Percentiles rank a stretch among this genome's conserved stretches.
phyloP scores from a whole-genome alignment of 192 early-diverging fungal species.

The Dissophora globulifera region DNA sequence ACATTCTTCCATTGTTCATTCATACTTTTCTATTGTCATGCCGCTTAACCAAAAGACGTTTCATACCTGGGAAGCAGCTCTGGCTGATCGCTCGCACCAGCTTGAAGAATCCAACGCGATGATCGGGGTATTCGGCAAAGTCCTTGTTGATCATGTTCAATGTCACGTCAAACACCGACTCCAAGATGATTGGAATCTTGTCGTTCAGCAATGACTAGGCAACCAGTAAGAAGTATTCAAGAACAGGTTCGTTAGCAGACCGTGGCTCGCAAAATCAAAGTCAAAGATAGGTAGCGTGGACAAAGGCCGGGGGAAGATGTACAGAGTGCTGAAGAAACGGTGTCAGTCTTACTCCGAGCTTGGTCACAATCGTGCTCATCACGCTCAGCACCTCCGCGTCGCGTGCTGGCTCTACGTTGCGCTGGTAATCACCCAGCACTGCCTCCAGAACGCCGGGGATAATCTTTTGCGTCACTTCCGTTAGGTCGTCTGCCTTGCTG shows the following conservation, averaged over 20 bases:
- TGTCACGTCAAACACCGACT: constrained; percentile 96
- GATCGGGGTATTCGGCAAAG: constrained; percentile 97
- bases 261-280: no score
- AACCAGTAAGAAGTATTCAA: no score
- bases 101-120: constrained; percentile 94
- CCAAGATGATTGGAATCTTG: constrained; percentile 87
- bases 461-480: constrained; percentile 81
- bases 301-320: neutral
- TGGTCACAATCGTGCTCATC: constrained; percentile 87
- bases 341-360: constrained; percentile 72
- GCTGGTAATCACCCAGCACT: constrained; percentile 89
- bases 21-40: no score
- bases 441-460: constrained; percentile 92
- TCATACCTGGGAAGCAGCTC: constrained; percentile 92
- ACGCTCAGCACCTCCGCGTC: constrained; percentile 96
- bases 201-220: constrained; percentile 78
- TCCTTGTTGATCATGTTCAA: constrained; percentile 99
- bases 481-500: constrained; percentile 86
- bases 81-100: constrained; percentile 91
- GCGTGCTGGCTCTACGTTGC: constrained; percentile 87
- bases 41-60: no score
- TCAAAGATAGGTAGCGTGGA: no score
- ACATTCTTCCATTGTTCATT: no score
- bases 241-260: no score
- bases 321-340: constrained; percentile 50